phyloP scores from a whole-genome alignment of 2,329 filamentous ascomycete species.

The Ophiobolus disseminans region DNA sequence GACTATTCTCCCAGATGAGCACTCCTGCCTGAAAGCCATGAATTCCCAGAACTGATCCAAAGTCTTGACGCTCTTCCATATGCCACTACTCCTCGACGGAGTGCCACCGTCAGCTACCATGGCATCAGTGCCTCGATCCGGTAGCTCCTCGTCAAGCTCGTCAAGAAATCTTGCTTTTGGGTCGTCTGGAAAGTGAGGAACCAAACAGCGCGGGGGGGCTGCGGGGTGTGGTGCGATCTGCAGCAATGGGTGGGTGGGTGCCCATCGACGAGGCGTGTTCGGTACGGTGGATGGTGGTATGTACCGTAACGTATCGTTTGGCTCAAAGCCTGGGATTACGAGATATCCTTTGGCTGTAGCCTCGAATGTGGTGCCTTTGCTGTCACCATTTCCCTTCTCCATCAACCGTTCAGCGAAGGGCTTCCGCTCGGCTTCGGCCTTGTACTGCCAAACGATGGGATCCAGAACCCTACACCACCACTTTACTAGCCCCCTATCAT shows the following conservation, averaged over 20 bases:
- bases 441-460: slow-evolving; percentile 67
- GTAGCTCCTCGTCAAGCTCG: slow-evolving; percentile 85
- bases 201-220: slow-evolving; percentile 80
- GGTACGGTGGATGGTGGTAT: slow-evolving; percentile 64
- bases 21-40: slow-evolving; percentile 97
- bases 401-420: slow-evolving; percentile 39
- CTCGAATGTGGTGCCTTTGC: slow-evolving; percentile 34
- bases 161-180: slow-evolving; percentile 89
- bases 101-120: slow-evolving; percentile 49
- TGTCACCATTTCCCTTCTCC: slow-evolving; percentile 32
- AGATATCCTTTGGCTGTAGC: slow-evolving; percentile 74
- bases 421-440: slow-evolving; percentile 51
- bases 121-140: slow-evolving; percentile 55
- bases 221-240: slow-evolving; percentile 73
- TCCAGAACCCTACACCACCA: slow-evolving; percentile 96
- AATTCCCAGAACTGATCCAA: slow-evolving; percentile 98
- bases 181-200: slow-evolving; percentile 93
- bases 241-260: slow-evolving; percentile 73
- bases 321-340: slow-evolving; percentile 84
- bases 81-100: slow-evolving; percentile 63
- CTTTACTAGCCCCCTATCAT: slow-evolving; percentile 86
- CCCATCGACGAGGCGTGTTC: slow-evolving; percentile 53
- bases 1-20: slow-evolving; percentile 87
- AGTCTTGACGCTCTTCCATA: slow-evolving; percentile 83
- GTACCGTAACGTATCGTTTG: slow-evolving; percentile 79